Percentiles rank a stretch among this genome's conserved stretches.
phyloP scores from a whole-genome alignment of 768 basidiomycete genomes.

The Leccinum imitatum region DNA sequence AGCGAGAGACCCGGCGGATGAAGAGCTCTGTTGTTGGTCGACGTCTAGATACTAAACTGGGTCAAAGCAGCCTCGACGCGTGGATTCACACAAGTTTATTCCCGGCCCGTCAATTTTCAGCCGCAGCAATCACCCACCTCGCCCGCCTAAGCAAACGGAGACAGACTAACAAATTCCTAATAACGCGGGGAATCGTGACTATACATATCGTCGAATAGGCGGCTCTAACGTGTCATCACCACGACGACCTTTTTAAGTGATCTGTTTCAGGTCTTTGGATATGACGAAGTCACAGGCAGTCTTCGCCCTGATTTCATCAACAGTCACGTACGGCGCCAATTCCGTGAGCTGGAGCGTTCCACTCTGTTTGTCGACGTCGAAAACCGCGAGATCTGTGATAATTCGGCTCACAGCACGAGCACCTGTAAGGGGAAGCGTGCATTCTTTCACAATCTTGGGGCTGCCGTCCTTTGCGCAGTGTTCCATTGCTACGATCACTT shows the following conservation, averaged over 20 bases:
- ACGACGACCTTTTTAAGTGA: constrained; percentile 6
- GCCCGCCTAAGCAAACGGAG: not conserved
- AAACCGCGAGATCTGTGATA: constrained; percentile 87
- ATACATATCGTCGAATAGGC: not conserved
- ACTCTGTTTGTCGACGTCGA: constrained; percentile 73
- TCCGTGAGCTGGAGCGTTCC: constrained; percentile 75
- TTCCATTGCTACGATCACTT: constrained; percentile 85
- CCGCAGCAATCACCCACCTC: constrained; percentile 16
- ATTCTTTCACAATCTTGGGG: constrained; percentile 80
- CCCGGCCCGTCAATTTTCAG: constrained; percentile 10
- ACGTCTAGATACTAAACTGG: constrained; percentile 9
- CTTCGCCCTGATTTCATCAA: constrained; percentile 81
- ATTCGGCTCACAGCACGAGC: constrained; percentile 84
- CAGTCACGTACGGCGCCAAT: constrained; percentile 69
- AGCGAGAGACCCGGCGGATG: constrained; percentile 5
- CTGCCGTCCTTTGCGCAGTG: constrained; percentile 86
- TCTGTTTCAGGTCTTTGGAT: constrained; percentile 45
- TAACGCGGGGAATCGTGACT: not conserved
- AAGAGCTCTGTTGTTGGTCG: constrained; percentile 2
- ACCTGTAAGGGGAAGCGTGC: constrained; percentile 82
- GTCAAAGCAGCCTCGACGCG: constrained; percentile 9
- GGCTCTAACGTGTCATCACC: not conserved
- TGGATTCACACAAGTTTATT: constrained; percentile 1
- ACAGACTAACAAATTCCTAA: not conserved
- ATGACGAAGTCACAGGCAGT: constrained; percentile 78